phyloP scores from a whole-genome alignment of 805 yeast species.

The Candida koratica region DNA sequence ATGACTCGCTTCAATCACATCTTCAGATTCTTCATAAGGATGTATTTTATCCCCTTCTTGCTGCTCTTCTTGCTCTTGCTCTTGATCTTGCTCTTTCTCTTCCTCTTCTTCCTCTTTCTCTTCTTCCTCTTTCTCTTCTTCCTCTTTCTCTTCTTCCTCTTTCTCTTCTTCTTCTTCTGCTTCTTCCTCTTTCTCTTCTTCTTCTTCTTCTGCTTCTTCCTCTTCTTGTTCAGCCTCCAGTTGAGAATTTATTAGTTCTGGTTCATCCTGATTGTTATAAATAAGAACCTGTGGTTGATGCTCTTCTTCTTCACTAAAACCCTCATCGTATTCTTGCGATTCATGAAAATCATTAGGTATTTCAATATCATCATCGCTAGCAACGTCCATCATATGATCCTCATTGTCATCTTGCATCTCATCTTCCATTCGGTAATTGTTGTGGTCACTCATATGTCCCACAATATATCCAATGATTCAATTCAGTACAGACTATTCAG shows the following conservation, averaged over 20 bases:
- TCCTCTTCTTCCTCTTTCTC: slow-evolving; percentile 4
- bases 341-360: slow-evolving; percentile 2
- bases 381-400: slow-evolving; percentile 3
- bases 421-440: slow-evolving; percentile 4
- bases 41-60: background rate
- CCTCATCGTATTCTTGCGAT: background rate
- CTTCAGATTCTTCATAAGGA: slow-evolving; percentile 1
- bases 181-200: no score
- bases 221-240: slow-evolving; percentile 4
- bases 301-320: slow-evolving; percentile 2
- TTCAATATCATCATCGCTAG: slow-evolving; percentile 5
- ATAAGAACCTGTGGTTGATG: no score
- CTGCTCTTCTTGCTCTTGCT: no score
- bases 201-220: slow-evolving; percentile 1
- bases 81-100: background rate
- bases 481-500: background rate
- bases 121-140: slow-evolving; percentile 3
- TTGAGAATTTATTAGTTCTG: slow-evolving; percentile 4
- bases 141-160: background rate
- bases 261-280: slow-evolving; percentile 7
- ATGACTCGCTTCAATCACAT: background rate
- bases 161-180: no score
- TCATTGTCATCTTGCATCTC: background rate
- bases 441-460: slow-evolving; percentile 2
- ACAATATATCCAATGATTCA: background rate